Evolutionary conservation across 73 alveolate species (phyloP).

Genomic region (Paramecium biaurelia): DNA sequence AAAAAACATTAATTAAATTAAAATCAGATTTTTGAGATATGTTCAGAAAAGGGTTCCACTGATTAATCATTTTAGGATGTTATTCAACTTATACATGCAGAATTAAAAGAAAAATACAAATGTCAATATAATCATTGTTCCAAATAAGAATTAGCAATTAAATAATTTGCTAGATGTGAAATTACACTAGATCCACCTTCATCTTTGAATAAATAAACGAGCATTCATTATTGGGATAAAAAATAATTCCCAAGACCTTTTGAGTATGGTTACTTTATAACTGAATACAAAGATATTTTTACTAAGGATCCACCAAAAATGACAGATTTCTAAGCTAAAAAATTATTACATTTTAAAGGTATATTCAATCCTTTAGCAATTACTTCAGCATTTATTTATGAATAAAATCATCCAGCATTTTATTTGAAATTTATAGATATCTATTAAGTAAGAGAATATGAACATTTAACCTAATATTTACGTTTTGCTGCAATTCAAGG

Average conservation of each 20-base stretch:
- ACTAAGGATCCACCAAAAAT: neutral
- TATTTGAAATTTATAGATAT: neutral
- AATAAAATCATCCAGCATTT: neutral
- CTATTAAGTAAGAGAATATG: neutral
- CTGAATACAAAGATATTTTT: neutral
- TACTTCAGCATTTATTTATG: constrained; percentile 1
- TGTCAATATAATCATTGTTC: neutral
- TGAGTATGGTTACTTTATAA: constrained; percentile 9
- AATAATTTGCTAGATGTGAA: constrained; percentile 41
- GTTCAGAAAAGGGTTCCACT: neutral
- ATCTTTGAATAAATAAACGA: neutral
- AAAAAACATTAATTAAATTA: neutral
- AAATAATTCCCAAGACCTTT: constrained; percentile 18
- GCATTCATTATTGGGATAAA: neutral
- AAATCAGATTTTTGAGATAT: neutral
- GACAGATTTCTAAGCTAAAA: neutral
- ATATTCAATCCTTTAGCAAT: constrained; percentile 18
- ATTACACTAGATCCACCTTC: constrained; percentile 41
- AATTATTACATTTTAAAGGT: neutral
- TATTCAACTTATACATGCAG: neutral
- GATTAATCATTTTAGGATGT: neutral
- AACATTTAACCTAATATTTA: neutral
- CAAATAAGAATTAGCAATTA: neutral
- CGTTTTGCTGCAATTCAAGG: neutral
- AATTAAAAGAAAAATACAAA: neutral